Evolutionary conservation across 768 basidiomycete genomes (phyloP).

Genomic region (Mycena epipterygia): DNA sequence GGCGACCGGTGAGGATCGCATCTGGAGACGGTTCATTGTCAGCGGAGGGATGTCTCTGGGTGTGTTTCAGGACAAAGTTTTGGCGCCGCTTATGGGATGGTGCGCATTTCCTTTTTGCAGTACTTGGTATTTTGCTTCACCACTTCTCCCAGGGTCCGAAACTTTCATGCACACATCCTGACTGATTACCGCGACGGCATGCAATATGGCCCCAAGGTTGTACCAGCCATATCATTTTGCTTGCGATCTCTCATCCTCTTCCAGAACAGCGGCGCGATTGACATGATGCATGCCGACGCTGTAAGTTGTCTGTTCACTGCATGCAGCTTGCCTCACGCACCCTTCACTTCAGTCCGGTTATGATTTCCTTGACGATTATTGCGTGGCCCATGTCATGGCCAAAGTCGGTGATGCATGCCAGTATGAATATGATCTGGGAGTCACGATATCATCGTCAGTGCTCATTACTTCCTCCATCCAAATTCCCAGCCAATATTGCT

Average conservation of each 20-base stretch:
- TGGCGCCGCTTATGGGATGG: constrained; percentile 46
- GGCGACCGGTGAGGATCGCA: constrained; percentile 33
- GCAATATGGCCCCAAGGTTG: constrained; percentile 42
- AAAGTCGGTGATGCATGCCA: constrained; percentile 39
- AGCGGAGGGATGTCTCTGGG: constrained; percentile 44
- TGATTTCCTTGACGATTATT: constrained; percentile 41
- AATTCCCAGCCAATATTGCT: constrained; percentile 1
- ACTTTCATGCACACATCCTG: constrained; percentile 43
- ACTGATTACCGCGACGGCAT: constrained; percentile 44
- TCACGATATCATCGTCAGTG: constrained; percentile 40
- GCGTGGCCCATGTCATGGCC: constrained; percentile 40
- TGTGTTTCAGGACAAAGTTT: constrained; percentile 44
- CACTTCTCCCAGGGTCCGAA: constrained; percentile 39
- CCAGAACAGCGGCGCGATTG: constrained; percentile 36
- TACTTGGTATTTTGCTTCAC: constrained; percentile 9
- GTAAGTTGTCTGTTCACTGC: constrained; percentile 22
- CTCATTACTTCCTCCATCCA: constrained; percentile 1
- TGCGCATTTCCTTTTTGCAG: constrained; percentile 17
- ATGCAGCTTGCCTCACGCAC: constrained; percentile 10
- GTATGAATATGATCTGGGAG: constrained; percentile 43
- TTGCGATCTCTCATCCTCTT: constrained; percentile 19
- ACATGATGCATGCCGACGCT: constrained; percentile 39
- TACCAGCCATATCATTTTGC: constrained; percentile 20
- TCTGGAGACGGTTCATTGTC: constrained; percentile 42
- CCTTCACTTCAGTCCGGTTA: constrained; percentile 38